A percentile compares a stretch with the other conserved stretches of the same genome.
Conservation (phyloP, 2,329 filamentous ascomycete species). For the Lachnellula subtilissima region DNA sequence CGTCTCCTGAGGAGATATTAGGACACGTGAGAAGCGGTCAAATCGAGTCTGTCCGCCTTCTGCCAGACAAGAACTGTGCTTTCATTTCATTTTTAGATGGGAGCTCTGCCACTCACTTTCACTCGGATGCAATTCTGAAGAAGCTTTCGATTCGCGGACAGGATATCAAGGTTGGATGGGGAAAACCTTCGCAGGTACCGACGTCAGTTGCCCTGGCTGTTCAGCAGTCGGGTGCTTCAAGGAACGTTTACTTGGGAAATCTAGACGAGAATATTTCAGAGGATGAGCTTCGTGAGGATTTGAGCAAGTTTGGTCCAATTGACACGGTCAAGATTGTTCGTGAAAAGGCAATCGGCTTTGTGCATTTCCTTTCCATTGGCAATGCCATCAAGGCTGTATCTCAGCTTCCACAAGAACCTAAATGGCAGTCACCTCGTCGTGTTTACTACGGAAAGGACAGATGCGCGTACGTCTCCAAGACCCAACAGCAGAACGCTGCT, state of each 20-base stretch:
- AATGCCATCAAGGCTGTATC: conserved; percentile 98
- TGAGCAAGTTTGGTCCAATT: conserved; percentile 93
- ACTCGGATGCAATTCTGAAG: conserved; percentile 99
- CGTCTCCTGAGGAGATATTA: conserved; percentile 91
- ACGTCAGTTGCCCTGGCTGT: conserved; percentile 96
- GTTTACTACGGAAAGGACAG: conserved; percentile 99
- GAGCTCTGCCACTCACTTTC: conserved; percentile 96
- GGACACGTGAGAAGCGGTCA: conserved; percentile 95
- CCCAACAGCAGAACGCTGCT: conserved; percentile 97
- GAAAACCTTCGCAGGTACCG: conserved; percentile 95
- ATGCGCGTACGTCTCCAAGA: conserved; percentile 98
- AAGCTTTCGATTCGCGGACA: conserved; percentile 98
- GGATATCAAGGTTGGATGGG: conserved; percentile 99
- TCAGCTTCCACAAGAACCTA: conserved; percentile 90
- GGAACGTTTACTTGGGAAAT: conserved; percentile 96
- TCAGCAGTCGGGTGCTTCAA: conserved; percentile 92
- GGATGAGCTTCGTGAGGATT: conserved; percentile 87
- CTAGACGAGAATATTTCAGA: conserved; percentile 84
- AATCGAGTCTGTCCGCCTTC: conserved; percentile 94
- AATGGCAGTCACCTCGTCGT: conserved; percentile 92
- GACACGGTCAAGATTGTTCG: conserved; percentile 97
- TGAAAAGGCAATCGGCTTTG: conserved; percentile 96
- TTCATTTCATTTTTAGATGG: conserved; percentile 99
- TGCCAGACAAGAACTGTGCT: conserved; percentile 98
- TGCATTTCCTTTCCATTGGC: conserved; percentile 94